Evolutionary conservation across 495 filamentous ascomycete genomes (phyloP), one percentile per base, ranked within the genome.

Genomic region (Trichoderma virens): DNA sequence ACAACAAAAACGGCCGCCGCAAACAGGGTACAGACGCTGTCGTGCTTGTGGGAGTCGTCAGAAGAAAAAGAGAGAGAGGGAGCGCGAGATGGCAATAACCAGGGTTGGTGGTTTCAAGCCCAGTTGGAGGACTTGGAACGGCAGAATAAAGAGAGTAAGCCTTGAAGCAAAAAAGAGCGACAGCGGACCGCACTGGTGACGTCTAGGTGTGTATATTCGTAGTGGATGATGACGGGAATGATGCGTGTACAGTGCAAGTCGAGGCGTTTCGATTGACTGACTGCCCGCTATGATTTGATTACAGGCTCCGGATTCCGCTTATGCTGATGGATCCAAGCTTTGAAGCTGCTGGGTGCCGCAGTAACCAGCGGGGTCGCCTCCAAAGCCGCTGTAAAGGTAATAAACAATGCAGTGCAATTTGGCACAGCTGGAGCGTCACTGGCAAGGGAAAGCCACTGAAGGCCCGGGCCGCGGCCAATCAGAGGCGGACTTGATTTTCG

Each of bases 341-440:
- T 18, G 38, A 41, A 41, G 23, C n/a, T 51, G 51, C 51, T 56
- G 51, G 51, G 51, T 56, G 51, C 51, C 51, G 51, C 51, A 30
- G 51, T 56, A 56, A 56, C 51, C 51, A 56, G 51, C 51, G 51
- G 51, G 51, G 51, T 30, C 51, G 27, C 51, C 25, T 51, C 45
- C 23, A 51, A 25, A 25, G n/a, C n/a, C n/a, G 45, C 68, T 47
- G 43, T 47, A 47, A n/a, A n/a, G n/a, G n/a, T n/a, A n/a, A n/a
- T n/a, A n/a, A 47, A 6, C 5, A 43, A 35, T 35, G 4, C 5
- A 11, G 5, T 35, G 32, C 39, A 47, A 47, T 47, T 47, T 25
- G n/a, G 43, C 18, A 47, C 43, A 47, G 43, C 43, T 47, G 18
- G 43, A 47, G 43, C 43, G 43, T 47, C 43, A 47, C 43, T 47